Base-by-base conservation (phyloP, 169 alveolate species). In the Plasmodium inui region DNA sequence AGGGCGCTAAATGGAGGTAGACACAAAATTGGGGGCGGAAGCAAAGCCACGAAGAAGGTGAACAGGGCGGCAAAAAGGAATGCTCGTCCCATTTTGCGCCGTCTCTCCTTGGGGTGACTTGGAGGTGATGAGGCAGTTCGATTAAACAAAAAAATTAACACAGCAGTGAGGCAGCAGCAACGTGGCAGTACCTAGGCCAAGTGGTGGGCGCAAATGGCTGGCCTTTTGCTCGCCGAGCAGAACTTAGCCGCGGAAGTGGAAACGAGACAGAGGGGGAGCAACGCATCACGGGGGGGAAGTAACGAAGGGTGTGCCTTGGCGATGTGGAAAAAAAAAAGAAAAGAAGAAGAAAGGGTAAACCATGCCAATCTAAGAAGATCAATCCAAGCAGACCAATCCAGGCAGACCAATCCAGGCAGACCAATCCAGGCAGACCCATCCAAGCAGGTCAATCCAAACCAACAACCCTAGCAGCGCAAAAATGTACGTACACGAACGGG, bases 1-100 rank as follows among this genome's bases (percentile, higher is more conserved):
- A 85, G 55, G 80, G 41, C 76, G 61, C 46, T 70, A 7, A 79
- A 70, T 19, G 74, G 41, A 6, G 61, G 50, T 50, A 85, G 4
- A 14, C 85, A 30, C 46, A 28, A 46, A 74, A 67, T 19, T 19
- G 50, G 71, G 34, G 34, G 28, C 39, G 79, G 55, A 12, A 70
- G 5, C 37, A 85, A 19, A 53, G 79, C 26, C 7, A 30, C 76
- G 41, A 34, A 39, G 19, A 72, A 61, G 17, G 41, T 44, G 55
- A 85, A 85, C 37, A 85, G 14, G 34, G 12, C 53, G 9, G 73
- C 71, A 39, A 26, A 41, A 17, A 83, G 73, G 26, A 17, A 28
- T 57, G n/a, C 37, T 17, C 8, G n/a, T 39, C 76, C 37, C 76
- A 67, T 67, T 67, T 67, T 67, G 30, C 37, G 28, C 76, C 37